Percentiles rank a stretch among this genome's conserved stretches.
Conservation (phyloP, 2,329 filamentous ascomycete species). For the Sarocladium oryzae region DNA sequence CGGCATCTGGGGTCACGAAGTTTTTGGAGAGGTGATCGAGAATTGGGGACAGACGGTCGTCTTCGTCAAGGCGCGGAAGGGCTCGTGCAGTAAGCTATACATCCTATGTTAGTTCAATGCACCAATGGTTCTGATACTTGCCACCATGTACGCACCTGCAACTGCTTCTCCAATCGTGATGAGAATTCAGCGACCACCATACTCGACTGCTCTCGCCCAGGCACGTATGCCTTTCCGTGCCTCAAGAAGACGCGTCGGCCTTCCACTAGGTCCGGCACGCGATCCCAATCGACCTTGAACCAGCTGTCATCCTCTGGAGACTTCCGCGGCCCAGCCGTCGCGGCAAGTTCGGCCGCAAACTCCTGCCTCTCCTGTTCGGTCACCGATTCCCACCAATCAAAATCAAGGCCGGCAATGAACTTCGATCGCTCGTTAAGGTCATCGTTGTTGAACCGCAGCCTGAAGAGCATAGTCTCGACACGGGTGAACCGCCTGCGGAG, state of each 20-base stretch:
- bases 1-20: conserved; percentile 85
- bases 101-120: conserved; percentile 4
- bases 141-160: conserved; percentile 60
- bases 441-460: conserved; percentile 72
- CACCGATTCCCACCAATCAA: conserved; percentile 89
- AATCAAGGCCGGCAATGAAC: conserved; percentile 70
- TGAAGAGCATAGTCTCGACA: conserved; percentile 85
- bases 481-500: conserved; percentile 78
- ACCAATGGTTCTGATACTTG: not conserved
- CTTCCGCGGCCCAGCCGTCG: conserved; percentile 34
- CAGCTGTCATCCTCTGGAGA: conserved; percentile 70
- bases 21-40: conserved; percentile 82
- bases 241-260: conserved; percentile 67
- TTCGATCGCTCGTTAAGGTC: conserved; percentile 63
- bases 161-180: conserved; percentile 66
- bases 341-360: conserved; percentile 54
- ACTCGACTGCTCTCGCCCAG: conserved; percentile 75
- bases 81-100: conserved; percentile 77
- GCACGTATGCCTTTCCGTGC: conserved; percentile 84
- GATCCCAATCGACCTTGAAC: conserved; percentile 96
- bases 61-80: conserved; percentile 87
- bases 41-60: conserved; percentile 73
- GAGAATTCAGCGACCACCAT: conserved; percentile 89
- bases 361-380: conserved; percentile 68
- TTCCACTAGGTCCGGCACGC: conserved; percentile 86